Evolutionary conservation across 2,329 filamentous ascomycete genomes (phyloP).

Genomic region (Diaporthe helianthi): DNA sequence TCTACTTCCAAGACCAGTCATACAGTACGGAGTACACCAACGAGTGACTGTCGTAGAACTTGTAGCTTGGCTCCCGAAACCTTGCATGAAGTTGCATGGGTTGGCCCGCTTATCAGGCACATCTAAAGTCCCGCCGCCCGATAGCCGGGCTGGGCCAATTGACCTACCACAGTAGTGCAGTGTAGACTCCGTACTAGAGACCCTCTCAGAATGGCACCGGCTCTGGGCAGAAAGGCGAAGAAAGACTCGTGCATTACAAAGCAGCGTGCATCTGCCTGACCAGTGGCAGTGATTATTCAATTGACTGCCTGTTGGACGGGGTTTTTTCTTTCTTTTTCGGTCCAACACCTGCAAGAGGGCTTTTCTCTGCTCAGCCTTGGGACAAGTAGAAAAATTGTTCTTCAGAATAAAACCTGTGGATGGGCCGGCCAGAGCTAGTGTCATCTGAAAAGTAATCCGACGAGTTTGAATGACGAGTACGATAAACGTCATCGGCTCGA

Average conservation of each 20-base stretch:
- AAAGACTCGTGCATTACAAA: slow-evolving; percentile 12
- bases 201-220: slow-evolving; percentile 4
- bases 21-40: no score
- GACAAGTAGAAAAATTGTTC: not conserved
- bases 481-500: slow-evolving; percentile 23
- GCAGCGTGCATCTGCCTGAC: slow-evolving; percentile 16
- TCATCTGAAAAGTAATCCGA: not conserved
- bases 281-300: not conserved
- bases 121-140: slow-evolving; percentile 2
- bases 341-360: not conserved
- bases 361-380: not conserved
- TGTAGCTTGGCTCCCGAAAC: slow-evolving; percentile 23
- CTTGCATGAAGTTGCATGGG: slow-evolving; percentile 19
- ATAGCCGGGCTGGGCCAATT: slow-evolving; percentile 13
- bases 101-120: slow-evolving; percentile 22
- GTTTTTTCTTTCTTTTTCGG: no score
- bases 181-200: no score
- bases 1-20: no score
- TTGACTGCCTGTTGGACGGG: not conserved
- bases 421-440: not conserved
- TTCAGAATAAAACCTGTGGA: not conserved
- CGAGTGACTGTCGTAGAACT: no score
- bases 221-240: slow-evolving; percentile 19
- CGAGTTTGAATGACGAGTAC: slow-evolving; percentile 14
- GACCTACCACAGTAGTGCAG: not conserved